Evolutionary conservation across 2,329 filamentous ascomycete species (phyloP), one percentile per base, ranked within the genome.

Genomic region (Xenoacremonium recifei): DNA sequence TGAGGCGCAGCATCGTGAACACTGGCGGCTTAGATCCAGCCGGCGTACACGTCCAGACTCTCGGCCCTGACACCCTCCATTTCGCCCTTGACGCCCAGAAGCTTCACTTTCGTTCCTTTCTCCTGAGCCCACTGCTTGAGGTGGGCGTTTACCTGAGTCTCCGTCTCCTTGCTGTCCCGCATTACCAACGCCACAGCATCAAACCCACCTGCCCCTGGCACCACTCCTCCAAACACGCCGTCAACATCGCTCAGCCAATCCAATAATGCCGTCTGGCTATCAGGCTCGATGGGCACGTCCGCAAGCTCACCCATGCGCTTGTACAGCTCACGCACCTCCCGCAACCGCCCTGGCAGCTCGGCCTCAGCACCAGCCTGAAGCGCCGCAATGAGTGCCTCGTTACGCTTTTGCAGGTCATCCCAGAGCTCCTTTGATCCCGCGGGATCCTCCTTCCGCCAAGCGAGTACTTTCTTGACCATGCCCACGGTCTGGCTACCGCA

Each of bases 401-500:
- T 96, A 21, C 79, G 76, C 2, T 61, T 64, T 64, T 97, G 89
- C 44, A 99, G 68, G 2, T 78, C 72, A 35, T 77, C 76, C 89
- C 91, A 97, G 15, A 96, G 72, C 47, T 65, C 58, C 48, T 80
- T 79, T 2, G 90, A 84, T n/a, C 75, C 78, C 3, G 75, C 74
- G 0, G 74, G 68, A 16, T 89, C 80, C 35, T 76, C 67, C 37
- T 79, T 78, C 38, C 87, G 76, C 93, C 93, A 99, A 21, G 79
- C 77, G 3, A 97, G 75, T 12, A 99, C 88, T 61, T 88, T 80
- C 70, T 92, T 95, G 27, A 96, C 93, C 93, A 99, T 97, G 12
- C 89, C 80, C 0, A 95, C 91, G 6, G 92, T 97, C 70, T 95
- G 81, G 36, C 85, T 92, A 21, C 93, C 93, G 61, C 91, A 96